A percentile compares a stretch with the other conserved stretches of the same genome.
Evolutionary conservation across 192 early-diverging fungal species (phyloP).

Genomic region (Coemansia sp.): DNA sequence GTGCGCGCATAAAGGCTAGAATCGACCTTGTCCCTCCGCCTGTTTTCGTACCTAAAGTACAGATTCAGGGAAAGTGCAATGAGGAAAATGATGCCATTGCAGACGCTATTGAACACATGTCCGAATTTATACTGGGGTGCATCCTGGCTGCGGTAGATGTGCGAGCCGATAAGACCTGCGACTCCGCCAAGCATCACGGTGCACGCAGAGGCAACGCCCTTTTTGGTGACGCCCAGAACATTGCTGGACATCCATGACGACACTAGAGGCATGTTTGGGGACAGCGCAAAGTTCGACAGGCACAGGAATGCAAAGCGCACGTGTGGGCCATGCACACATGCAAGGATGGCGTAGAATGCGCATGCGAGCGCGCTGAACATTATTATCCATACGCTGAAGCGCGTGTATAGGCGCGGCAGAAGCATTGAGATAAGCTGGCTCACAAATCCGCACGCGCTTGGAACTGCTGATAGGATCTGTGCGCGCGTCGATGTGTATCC

Average conservation of each 20-base stretch:
- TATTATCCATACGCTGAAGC: slow-evolving; percentile 53
- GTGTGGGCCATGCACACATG: slow-evolving; percentile 24
- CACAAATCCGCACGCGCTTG: slow-evolving; percentile 49
- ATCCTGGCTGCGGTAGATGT: slow-evolving; percentile 59
- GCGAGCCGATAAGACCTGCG: slow-evolving; percentile 58
- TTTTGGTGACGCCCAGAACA: slow-evolving; percentile 59
- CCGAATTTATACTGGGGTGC: slow-evolving; percentile 56
- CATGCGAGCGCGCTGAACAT: slow-evolving; percentile 52
- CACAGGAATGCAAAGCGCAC: slow-evolving; percentile 41
- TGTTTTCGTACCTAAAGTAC: slow-evolving; percentile 45
- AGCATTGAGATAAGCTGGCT: slow-evolving; percentile 40
- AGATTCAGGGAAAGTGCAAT: slow-evolving; percentile 26
- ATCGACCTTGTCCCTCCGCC: slow-evolving; percentile 23
- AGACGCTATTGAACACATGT: slow-evolving; percentile 44
- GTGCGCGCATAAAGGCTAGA: slow-evolving; percentile 17
- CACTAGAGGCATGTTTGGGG: slow-evolving; percentile 51
- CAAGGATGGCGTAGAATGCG: slow-evolving; percentile 56
- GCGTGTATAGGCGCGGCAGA: slow-evolving; percentile 24
- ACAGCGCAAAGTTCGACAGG: slow-evolving; percentile 48
- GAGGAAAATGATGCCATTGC: slow-evolving; percentile 40
- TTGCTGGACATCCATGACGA: slow-evolving; percentile 63
- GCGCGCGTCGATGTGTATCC: slow-evolving; percentile 49
- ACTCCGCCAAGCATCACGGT: slow-evolving; percentile 57
- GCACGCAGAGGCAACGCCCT: slow-evolving; percentile 54
- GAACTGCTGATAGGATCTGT: slow-evolving; percentile 40